These are phyloP conservation scores for Phytophthora megakarya DNA, from an alignment of 352 stramenopile species.

Conservation along the genomic window DNA sequence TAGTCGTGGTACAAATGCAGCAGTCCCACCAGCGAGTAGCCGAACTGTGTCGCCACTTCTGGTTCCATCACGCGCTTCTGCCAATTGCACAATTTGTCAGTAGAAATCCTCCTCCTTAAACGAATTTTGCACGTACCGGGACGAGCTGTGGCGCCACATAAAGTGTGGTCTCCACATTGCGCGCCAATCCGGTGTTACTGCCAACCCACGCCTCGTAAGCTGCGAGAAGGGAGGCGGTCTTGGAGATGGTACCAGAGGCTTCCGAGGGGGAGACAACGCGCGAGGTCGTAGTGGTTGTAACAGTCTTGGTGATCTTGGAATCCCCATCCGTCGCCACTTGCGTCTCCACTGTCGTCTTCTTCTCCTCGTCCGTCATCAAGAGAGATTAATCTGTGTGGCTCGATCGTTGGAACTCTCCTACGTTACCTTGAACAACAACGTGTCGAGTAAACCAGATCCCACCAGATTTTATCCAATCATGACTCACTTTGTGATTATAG, in stretches of 20 bases:
- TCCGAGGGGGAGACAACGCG: not conserved
- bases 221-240: constrained; percentile 34
- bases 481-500: not conserved
- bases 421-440: constrained; percentile 3
- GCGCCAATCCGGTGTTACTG: constrained; percentile 58
- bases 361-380: constrained; percentile 27
- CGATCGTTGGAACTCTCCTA: not conserved
- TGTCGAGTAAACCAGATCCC: constrained; percentile 19
- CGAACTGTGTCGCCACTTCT: constrained; percentile 72
- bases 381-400: not conserved
- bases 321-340: constrained; percentile 22
- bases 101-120: not conserved
- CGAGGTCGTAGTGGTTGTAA: constrained; percentile 14
- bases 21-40: constrained; percentile 78
- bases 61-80: constrained; percentile 64
- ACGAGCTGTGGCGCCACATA: constrained; percentile 83
- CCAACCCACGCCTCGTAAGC: constrained; percentile 76
- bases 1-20: constrained; percentile 86
- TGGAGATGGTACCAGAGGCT: not conserved
- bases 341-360: constrained; percentile 24
- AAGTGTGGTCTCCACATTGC: constrained; percentile 79
- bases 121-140: constrained; percentile 40
- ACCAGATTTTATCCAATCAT: not conserved
- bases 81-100: not conserved
- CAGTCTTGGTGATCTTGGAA: constrained; percentile 10